Evolutionary conservation across 2,329 filamentous ascomycete species (phyloP), one percentile per base, ranked within the genome.

Genomic region (Aureobasidium zeae): DNA sequence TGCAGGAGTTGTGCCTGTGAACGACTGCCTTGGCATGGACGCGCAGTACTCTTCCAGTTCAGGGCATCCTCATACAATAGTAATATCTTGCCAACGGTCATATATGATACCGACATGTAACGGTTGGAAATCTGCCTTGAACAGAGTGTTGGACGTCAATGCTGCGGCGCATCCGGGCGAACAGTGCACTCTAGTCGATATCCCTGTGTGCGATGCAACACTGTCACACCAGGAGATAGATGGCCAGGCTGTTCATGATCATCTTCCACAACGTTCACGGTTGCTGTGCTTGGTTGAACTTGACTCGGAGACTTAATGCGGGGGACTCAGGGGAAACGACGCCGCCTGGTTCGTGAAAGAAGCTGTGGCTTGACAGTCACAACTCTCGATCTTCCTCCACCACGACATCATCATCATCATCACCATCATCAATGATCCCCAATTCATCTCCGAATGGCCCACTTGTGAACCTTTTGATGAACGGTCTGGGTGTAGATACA

Each of bases 81-180:
- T n/a, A n/a, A n/a, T n/a, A n/a, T n/a, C n/a, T n/a, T 43, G 30
- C 39, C n/a, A 43, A 43, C 39, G 39, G 39, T 33, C 21, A 24
- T 33, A 26, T 43, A 43, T 33, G n/a, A 43, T 34, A 20, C 37
- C 21, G 32, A 41, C 37, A 41, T 32, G 30, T 10, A 28, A 22
- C 39, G 29, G 39, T 43, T 43, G 30, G n/a, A n/a, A n/a, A n/a
- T n/a, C n/a, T n/a, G n/a, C n/a, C n/a, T n/a, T n/a, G n/a, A n/a
- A n/a, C n/a, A n/a, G n/a, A n/a, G n/a, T n/a, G n/a, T n/a, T n/a
- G n/a, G n/a, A 24, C 9, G 15, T 26, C 7, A 9, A 13, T 13
- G 33, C 20, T 36, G 24, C n/a, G 38, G 38, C 15, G 20, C 10
- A 17, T 11, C 13, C 20, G 29, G 30, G 11, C 6, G 21, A 29